A percentile compares a stretch with the other conserved stretches of the same genome.
phyloP scores from a whole-genome alignment of 2,329 filamentous ascomycete species.

The Apiospora rasikravindrae region DNA sequence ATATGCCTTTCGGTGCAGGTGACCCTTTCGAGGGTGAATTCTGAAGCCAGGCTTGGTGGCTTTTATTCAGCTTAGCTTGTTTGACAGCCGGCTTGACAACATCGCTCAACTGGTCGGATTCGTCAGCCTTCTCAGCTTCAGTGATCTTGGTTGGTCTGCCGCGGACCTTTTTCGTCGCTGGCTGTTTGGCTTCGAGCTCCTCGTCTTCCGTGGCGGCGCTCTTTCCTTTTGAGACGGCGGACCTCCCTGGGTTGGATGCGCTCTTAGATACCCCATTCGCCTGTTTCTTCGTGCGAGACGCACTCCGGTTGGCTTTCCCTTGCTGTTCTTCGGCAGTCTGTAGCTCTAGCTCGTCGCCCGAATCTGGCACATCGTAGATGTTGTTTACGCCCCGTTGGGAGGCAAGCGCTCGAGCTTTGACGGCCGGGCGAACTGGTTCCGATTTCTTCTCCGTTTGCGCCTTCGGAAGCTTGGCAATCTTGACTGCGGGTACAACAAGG shows the following conservation, averaged over 20 bases:
- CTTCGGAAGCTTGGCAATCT: not conserved
- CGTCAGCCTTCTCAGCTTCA: not conserved
- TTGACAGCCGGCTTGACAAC: constrained; percentile 21
- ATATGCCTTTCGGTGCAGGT: constrained; percentile 56
- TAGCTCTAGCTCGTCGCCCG: constrained; percentile 32
- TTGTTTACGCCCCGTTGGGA: constrained; percentile 29
- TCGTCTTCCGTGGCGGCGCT: not conserved
- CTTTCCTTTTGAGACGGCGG: not conserved
- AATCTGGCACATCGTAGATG: constrained; percentile 38
- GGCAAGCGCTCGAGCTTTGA: not conserved
- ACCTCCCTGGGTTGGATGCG: not conserved
- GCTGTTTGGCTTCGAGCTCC: not conserved
- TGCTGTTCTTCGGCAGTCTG: constrained; percentile 6
- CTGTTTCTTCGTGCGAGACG: not conserved
- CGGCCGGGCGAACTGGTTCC: not conserved
- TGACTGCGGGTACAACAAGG: not conserved
- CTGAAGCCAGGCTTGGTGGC: constrained; percentile 19
- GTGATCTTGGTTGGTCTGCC: not conserved
- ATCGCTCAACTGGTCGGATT: not conserved
- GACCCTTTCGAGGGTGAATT: constrained; percentile 22
- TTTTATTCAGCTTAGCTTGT: constrained; percentile 20
- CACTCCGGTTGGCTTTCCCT: constrained; percentile 18
- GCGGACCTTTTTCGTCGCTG: not conserved
- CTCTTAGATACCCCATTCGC: not conserved
- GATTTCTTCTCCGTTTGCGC: not conserved